Evolutionary conservation across 352 stramenopile genomes (phyloP).

Genomic region (Globisporangium okanoganense): DNA sequence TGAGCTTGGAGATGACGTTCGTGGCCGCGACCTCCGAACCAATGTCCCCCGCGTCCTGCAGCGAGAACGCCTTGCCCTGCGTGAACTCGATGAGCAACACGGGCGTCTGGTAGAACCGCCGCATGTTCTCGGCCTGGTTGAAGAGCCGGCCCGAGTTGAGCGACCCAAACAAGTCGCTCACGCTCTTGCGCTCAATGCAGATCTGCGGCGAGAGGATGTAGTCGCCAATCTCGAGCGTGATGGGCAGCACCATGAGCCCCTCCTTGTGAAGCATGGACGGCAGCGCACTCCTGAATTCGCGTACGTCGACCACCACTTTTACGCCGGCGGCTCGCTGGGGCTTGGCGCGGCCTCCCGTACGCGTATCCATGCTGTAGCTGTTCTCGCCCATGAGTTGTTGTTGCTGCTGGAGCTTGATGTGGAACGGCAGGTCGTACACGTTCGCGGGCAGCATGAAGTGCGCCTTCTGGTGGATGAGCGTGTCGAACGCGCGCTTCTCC

Average conservation of each 20-base stretch:
- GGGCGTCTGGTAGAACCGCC: slow-evolving; percentile 81
- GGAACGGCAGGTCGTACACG: slow-evolving; percentile 77
- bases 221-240: slow-evolving; percentile 96
- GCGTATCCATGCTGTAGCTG: slow-evolving; percentile 85
- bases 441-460: slow-evolving; percentile 88
- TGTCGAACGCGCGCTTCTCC: slow-evolving; percentile 97
- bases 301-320: slow-evolving; percentile 93
- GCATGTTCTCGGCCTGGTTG: slow-evolving; percentile 91
- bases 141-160: slow-evolving; percentile 95
- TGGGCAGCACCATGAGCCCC: slow-evolving; percentile 89
- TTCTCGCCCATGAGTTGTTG: slow-evolving; percentile 52
- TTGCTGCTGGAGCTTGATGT: slow-evolving; percentile 62
- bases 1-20: slow-evolving; percentile 95
- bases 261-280: slow-evolving; percentile 97
- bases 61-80: slow-evolving; percentile 80
- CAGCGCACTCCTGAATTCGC: slow-evolving; percentile 95
- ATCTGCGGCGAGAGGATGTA: slow-evolving; percentile 97
- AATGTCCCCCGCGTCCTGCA: slow-evolving; percentile 89
- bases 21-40: slow-evolving; percentile 90
- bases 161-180: slow-evolving; percentile 95
- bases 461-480: slow-evolving; percentile 95
- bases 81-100: slow-evolving; percentile 97
- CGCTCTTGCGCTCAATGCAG: slow-evolving; percentile 96
- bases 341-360: slow-evolving; percentile 53
- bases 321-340: slow-evolving; percentile 31